Base-by-base conservation (phyloP, 208 protist genomes). In the Leishmania turanica region DNA sequence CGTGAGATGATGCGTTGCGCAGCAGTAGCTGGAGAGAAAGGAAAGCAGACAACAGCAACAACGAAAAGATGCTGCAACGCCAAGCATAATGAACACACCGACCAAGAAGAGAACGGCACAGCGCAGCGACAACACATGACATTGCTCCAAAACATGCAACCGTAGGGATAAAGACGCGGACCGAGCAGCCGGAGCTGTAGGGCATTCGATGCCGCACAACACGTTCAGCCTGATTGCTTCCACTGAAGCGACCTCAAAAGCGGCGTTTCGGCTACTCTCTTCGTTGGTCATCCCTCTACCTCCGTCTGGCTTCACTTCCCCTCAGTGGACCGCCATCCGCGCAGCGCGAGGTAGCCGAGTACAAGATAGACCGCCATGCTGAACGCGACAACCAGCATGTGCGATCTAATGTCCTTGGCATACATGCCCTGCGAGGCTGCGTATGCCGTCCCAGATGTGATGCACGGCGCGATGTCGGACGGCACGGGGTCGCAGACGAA, bases 341-440 rank as follows among this genome's bases (percentile, higher is more conserved):
- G 78, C 24, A 95, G 86, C 21, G 81, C 84, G 37, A 90, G 34
- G 80, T 90, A 95, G 65, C 85, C 86, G 51, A 93, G 75, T 31
- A 95, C 6, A 27, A 92, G 54, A 78, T 93, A 95, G 27, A 87
- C 78, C 3, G 72, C 17, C 60, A 90, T 78, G 73, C 88, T 91
- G 37, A 64, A 79, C 13, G 82, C 82, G 19, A 80, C 78, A 31
- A 83, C 58, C 11, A 69, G 40, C 1, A 89, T 78, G 74, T 89
- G 72, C 3, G 17, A 6, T 45, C 68, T 68, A 37, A 91, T 71
- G 37, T 92, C 90, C 2, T 79, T 62, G 11, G 65, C 53, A 24
- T 79, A 79, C 75, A 91, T 93, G 3, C 90, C 92, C 40, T 90
- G 81, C 42, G 75, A 85, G 58, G 73, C 81, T 19, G 87, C 88